Percentiles rank a stretch among this genome's conserved stretches.
These are phyloP conservation scores for Middelhovenomyces tepae DNA, from an alignment of 805 yeast species.

Conservation along the genomic window DNA sequence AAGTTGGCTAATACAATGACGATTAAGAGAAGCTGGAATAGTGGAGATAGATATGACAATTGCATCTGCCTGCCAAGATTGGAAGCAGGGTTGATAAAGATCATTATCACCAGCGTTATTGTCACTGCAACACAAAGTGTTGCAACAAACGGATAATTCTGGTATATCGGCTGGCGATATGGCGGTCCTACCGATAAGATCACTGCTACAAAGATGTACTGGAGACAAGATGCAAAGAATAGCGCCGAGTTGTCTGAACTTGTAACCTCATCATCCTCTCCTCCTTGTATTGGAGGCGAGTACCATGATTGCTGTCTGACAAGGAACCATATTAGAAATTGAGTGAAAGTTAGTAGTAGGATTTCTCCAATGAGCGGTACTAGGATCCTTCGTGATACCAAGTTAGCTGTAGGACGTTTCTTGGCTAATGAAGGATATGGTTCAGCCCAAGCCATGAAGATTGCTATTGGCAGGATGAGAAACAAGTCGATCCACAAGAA, in stretches of 20 bases:
- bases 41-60: slow-evolving; percentile 48
- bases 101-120: slow-evolving; percentile 48
- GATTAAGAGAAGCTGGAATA: slow-evolving; percentile 36
- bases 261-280: slow-evolving; percentile 67
- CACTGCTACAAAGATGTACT: slow-evolving; percentile 76
- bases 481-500: slow-evolving; percentile 88
- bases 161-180: slow-evolving; percentile 64
- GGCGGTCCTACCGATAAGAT: slow-evolving; percentile 92
- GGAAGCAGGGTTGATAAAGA: slow-evolving; percentile 38
- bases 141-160: slow-evolving; percentile 58
- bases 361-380: slow-evolving; percentile 79
- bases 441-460: slow-evolving; percentile 94
- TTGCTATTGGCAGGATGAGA: slow-evolving; percentile 86
- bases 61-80: slow-evolving; percentile 65
- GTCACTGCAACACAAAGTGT: slow-evolving; percentile 46
- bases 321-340: slow-evolving; percentile 54
- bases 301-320: slow-evolving; percentile 63
- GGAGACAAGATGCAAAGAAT: slow-evolving; percentile 75
- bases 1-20: slow-evolving; percentile 42
- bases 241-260: slow-evolving; percentile 85
- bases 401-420: slow-evolving; percentile 88
- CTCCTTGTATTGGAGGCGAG: slow-evolving; percentile 68
- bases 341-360: slow-evolving; percentile 52
- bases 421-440: slow-evolving; percentile 52
- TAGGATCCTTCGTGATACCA: slow-evolving; percentile 81